phyloP scores from a whole-genome alignment of 345 rosid species.

The Linum tenue region DNA sequence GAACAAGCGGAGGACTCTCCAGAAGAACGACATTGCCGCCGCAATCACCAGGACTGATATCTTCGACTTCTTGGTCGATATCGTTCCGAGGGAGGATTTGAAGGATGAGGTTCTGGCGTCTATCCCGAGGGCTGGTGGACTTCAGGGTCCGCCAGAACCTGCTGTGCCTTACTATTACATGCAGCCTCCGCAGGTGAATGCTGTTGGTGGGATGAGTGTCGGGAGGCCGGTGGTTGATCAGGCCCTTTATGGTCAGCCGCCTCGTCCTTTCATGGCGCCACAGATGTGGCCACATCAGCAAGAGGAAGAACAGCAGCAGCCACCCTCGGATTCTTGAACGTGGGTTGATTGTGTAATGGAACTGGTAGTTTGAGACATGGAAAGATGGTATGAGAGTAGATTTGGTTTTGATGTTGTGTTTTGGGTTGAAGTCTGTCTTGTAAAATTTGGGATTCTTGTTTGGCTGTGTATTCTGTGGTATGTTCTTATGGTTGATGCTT shows the following conservation, averaged over 20 bases:
- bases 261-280: constrained; percentile 48
- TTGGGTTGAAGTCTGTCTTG: background rate
- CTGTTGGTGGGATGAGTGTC: constrained; percentile 74
- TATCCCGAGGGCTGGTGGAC: constrained; percentile 45
- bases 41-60: constrained; percentile 95
- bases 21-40: constrained; percentile 92
- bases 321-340: constrained; percentile 35
- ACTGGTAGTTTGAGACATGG: background rate
- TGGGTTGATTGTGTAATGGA: too few species aligned
- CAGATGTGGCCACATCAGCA: constrained; percentile 63
- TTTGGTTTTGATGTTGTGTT: too few species aligned
- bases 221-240: constrained; percentile 74
- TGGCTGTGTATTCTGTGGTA: background rate
- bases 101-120: constrained; percentile 72
- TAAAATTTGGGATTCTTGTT: background rate
- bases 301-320: constrained; percentile 57
- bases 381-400: too few species aligned
- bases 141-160: constrained; percentile 46
- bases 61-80: constrained; percentile 87
- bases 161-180: constrained; percentile 55
- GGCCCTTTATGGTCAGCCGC: constrained; percentile 42
- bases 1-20: constrained; percentile 90
- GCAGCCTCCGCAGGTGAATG: constrained; percentile 39
- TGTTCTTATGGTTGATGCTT: background rate
- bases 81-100: constrained; percentile 88